Evolutionary conservation across 805 yeast genomes (phyloP), one percentile per base, ranked within the genome.

Genomic region (Kluyveromyces nonfermentans): DNA sequence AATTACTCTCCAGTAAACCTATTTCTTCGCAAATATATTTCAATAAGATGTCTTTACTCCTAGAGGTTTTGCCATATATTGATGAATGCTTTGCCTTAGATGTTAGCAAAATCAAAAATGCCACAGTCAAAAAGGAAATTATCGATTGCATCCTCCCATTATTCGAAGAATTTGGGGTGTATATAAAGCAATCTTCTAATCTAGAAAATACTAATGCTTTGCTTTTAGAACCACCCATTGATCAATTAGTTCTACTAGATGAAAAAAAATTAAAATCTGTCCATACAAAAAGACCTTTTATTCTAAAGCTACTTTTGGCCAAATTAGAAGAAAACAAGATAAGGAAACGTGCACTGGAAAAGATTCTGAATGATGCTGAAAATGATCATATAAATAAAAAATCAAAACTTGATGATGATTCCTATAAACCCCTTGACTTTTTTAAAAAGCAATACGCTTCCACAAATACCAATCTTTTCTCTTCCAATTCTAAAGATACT

Each of bases 381-480:
- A 47, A 43, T 18, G 44, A 47, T 14, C 54, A 54, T 35, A 60
- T 53, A 31, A 51, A 40, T 12, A 50, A 44, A 15, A 49, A 42
- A 35, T 54, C 55, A 42, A 51, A 9, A 46, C 54, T 49, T 35
- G 56, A 47, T 41, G 39, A 47, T 28, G 53, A 45, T 43, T 43
- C 20, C 12, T 50, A 50, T 4, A 55, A 48, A 15, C 46, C 58
- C 15, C 59, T 65, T 4, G 72, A 69, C 33, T 70, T 60, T 44
- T 71, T 76, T 62, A 72, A 68, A 46, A 57, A 50, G 20, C 75
- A 73, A 47, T 75, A 75, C 43, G 63, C 59, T 15, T 51, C 42
- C 16, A 37, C 43, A 20, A 43, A 42, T 6, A 25, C 4, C 4
- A 25, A 25, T 32, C 3, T 18, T 12, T 2, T 12, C 9, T 12